Conservation (phyloP, 495 filamentous ascomycete species). For the Cercophora sp. region DNA sequence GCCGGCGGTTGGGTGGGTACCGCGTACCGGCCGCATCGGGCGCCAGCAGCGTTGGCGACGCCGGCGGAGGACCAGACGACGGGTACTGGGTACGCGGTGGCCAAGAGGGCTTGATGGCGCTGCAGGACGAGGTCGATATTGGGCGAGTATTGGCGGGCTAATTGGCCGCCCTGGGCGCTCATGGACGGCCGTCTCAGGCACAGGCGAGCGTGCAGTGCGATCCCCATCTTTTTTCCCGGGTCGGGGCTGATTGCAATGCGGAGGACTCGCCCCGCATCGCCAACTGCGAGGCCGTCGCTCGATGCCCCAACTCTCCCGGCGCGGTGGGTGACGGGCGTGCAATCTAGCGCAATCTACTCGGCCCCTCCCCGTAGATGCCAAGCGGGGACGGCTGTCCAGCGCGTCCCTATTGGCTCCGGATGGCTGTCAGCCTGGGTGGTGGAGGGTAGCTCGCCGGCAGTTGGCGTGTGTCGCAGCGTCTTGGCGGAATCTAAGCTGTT, state of each 20-base stretch:
- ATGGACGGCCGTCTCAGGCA: neutral
- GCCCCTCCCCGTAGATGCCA: slow-evolving; percentile 17
- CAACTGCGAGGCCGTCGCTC: slow-evolving; percentile 3
- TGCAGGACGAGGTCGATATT: neutral
- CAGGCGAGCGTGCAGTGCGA: too few relatives aligned
- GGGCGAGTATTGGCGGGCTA: neutral
- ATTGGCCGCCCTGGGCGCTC: neutral
- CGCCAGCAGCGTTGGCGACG: neutral
- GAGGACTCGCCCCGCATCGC: slow-evolving; percentile 21
- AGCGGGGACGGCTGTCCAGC: neutral
- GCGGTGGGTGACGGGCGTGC: slow-evolving; percentile 5
- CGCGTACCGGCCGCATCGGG: neutral
- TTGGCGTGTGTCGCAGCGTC: slow-evolving; percentile 12
- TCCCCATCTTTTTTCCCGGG: slow-evolving; percentile 18
- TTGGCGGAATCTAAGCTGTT: neutral
- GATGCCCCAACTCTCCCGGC: slow-evolving; percentile 4
- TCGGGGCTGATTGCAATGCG: slow-evolving; percentile 18
- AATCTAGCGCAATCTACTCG: slow-evolving; percentile 20
- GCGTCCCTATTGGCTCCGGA: slow-evolving; percentile 16
- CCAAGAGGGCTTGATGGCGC: too few relatives aligned
- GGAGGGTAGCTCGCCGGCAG: slow-evolving; percentile 18
- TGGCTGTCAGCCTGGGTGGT: neutral
- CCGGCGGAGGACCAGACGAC: neutral
- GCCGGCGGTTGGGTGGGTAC: neutral
- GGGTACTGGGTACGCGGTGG: neutral